A percentile compares a stretch with the other conserved stretches of the same genome.
Conservation (phyloP, 1,139 yeast genomes). For the Diutina rugosa region DNA sequence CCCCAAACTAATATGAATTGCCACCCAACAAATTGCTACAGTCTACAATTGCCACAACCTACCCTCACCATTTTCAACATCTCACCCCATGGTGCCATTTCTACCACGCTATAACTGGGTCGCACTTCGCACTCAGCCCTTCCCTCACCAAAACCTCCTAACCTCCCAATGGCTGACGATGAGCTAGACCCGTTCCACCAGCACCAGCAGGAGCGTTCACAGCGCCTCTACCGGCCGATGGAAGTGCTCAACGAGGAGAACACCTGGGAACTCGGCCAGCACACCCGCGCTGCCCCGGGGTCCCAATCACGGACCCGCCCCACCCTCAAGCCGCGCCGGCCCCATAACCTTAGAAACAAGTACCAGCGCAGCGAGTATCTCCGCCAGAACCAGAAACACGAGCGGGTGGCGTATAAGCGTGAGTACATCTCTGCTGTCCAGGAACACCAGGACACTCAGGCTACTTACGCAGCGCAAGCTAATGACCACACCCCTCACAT, state of each 20-base stretch:
- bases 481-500: neutral
- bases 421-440: neutral
- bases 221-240: slow-evolving; percentile 1
- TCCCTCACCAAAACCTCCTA: too few relatives aligned
- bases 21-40: too few relatives aligned
- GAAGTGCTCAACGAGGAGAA: neutral
- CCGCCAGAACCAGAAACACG: neutral
- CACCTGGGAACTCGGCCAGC: neutral
- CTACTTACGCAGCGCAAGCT: neutral
- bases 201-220: neutral
- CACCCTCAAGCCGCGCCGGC: neutral
- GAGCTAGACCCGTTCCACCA: neutral
- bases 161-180: neutral
- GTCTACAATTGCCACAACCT: too few relatives aligned
- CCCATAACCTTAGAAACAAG: neutral
- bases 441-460: neutral
- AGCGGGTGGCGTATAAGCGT: neutral
- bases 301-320: neutral
- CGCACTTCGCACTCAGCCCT: neutral
- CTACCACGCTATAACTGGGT: neutral
- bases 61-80: too few relatives aligned
- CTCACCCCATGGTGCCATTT: too few relatives aligned
- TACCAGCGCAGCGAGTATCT: neutral
- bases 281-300: neutral
- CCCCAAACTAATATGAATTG: too few relatives aligned